These are phyloP conservation scores for Fusarium oligoseptatum DNA, from an alignment of 2,329 filamentous ascomycete species.

Conservation along the genomic window DNA sequence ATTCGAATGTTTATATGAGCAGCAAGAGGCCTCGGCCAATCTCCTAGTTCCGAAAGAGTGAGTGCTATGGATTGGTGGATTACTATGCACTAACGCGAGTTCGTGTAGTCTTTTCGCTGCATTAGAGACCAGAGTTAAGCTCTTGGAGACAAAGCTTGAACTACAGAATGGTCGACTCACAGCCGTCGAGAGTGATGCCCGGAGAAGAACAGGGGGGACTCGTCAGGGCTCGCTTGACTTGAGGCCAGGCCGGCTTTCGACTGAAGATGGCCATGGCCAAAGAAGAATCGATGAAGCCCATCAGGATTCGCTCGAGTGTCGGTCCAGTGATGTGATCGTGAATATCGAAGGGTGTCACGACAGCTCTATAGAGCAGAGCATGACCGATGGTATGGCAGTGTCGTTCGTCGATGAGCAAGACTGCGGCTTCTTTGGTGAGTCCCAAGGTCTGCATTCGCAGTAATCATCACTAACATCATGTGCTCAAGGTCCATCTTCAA, in stretches of 20 bases:
- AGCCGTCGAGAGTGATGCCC: not conserved
- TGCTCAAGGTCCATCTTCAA: conserved; percentile 23
- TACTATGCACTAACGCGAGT: not conserved
- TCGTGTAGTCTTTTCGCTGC: conserved; percentile 6
- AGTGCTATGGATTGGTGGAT: not conserved
- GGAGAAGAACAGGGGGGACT: not conserved
- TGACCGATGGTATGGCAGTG: conserved; percentile 32
- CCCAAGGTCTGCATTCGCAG: not conserved
- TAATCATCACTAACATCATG: not conserved
- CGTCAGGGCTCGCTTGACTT: not conserved
- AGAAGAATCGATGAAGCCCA: not conserved
- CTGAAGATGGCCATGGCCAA: not conserved
- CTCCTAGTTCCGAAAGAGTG: not conserved
- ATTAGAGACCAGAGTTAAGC: conserved; percentile 20
- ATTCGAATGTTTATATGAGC: conserved; percentile 29
- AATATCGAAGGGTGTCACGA: conserved; percentile 18
- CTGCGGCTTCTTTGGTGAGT: conserved; percentile 29
- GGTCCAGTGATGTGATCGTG: conserved; percentile 13
- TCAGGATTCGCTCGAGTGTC: not conserved
- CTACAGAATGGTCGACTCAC: conserved; percentile 18
- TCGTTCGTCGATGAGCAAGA: conserved; percentile 29
- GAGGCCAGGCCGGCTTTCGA: not conserved
- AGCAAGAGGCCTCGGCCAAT: conserved; percentile 14
- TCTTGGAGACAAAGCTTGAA: conserved; percentile 7
- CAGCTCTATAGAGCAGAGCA: conserved; percentile 14